A percentile compares a stretch with the other conserved stretches of the same genome.
Conservation (phyloP, 129 eudicot genomes). For the Cynara cardunculus region DNA sequence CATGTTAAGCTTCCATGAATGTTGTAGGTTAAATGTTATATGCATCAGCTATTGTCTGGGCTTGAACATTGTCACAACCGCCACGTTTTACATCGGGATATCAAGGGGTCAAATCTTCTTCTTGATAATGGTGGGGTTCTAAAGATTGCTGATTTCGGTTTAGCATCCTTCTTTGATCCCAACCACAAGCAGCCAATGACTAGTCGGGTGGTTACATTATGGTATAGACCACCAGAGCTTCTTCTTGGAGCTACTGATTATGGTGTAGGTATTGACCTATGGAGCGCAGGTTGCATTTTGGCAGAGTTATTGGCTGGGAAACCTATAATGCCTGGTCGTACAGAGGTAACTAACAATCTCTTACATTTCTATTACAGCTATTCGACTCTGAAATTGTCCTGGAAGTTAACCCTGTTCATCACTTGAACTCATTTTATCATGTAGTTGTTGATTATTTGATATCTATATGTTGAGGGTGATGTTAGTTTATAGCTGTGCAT, state of each 20-base stretch:
- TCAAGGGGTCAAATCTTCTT: slow-evolving; percentile 92
- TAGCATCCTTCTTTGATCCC: slow-evolving; percentile 85
- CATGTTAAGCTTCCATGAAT: neutral
- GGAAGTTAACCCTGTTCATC: neutral
- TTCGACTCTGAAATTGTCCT: neutral
- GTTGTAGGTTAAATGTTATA: slow-evolving; percentile 85
- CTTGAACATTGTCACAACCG: slow-evolving; percentile 95
- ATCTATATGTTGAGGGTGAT: too few relatives aligned
- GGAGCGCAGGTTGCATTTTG: slow-evolving; percentile 87
- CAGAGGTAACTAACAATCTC: slow-evolving; percentile 47
- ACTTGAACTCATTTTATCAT: slow-evolving; percentile 7
- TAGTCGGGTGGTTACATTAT: slow-evolving; percentile 88
- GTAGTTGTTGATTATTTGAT: neutral
- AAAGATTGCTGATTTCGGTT: slow-evolving; percentile 93
- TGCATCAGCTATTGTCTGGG: slow-evolving; percentile 85
- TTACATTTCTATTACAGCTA: neutral
- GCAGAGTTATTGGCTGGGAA: slow-evolving; percentile 74
- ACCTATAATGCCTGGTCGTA: slow-evolving; percentile 86
- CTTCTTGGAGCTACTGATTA: slow-evolving; percentile 96
- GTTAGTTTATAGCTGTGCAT: too few relatives aligned
- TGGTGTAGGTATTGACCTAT: slow-evolving; percentile 87
- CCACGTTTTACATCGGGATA: slow-evolving; percentile 89
- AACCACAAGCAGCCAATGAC: slow-evolving; percentile 92
- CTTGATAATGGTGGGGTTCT: slow-evolving; percentile 70
- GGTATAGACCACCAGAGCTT: slow-evolving; percentile 98